phyloP scores from a whole-genome alignment of 768 basidiomycete genomes.

The Leccinellum luteum region DNA sequence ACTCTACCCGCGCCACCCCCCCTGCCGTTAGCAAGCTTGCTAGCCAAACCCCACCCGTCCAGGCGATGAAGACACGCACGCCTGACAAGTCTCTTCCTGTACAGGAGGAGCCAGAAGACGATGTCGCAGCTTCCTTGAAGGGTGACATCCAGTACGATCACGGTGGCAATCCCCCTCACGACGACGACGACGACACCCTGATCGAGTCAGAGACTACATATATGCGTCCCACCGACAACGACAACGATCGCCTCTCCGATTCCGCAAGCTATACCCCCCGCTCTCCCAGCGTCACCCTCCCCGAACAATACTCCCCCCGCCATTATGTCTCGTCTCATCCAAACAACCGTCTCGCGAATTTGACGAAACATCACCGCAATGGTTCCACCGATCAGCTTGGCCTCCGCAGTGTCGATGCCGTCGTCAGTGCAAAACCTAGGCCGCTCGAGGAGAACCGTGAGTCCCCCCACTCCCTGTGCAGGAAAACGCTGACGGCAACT shows the following conservation, averaged over 20 bases:
- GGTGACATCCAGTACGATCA: slow-evolving; percentile 39
- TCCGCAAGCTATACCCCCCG: slow-evolving; percentile 64
- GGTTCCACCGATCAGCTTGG: slow-evolving; percentile 63
- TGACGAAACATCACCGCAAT: slow-evolving; percentile 51
- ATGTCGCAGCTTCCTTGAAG: slow-evolving; percentile 38
- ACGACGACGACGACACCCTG: slow-evolving; percentile 46
- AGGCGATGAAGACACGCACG: slow-evolving; percentile 51
- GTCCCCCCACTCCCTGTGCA: slow-evolving; percentile 13
- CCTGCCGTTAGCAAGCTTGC: slow-evolving; percentile 38
- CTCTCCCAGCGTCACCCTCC: slow-evolving; percentile 61
- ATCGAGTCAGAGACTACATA: slow-evolving; percentile 40
- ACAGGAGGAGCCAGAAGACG: slow-evolving; percentile 75
- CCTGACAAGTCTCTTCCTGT: slow-evolving; percentile 74
- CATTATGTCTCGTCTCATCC: slow-evolving; percentile 32
- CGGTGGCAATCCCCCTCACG: slow-evolving; percentile 36
- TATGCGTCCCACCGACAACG: slow-evolving; percentile 31
- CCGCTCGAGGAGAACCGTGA: slow-evolving; percentile 30
- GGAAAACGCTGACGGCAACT: slow-evolving; percentile 14
- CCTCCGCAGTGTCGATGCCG: slow-evolving; percentile 56
- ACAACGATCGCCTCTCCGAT: slow-evolving; percentile 44
- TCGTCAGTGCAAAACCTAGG: slow-evolving; percentile 47
- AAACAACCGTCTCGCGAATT: slow-evolving; percentile 31
- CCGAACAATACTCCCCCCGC: slow-evolving; percentile 40
- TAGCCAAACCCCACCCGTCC: slow-evolving; percentile 56
- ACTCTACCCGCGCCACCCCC: slow-evolving; percentile 32